phyloP scores from a whole-genome alignment of 2,329 filamentous ascomycete species.

The Drechslera avenae region DNA sequence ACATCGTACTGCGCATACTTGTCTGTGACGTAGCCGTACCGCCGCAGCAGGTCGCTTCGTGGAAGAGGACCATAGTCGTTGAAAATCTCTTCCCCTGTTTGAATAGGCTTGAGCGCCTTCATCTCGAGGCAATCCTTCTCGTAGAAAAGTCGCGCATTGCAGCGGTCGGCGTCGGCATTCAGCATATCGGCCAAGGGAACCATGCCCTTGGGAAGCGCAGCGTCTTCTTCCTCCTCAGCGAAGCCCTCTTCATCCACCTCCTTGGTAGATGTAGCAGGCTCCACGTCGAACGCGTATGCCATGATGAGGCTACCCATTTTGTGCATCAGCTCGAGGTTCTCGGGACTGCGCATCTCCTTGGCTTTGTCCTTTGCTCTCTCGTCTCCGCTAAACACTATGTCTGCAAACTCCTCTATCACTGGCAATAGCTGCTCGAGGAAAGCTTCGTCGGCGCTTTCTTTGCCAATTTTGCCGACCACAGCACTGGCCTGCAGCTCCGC shows the following conservation, averaged over 20 bases:
- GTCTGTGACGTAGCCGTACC: constrained; percentile 85
- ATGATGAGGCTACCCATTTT: constrained; percentile 87
- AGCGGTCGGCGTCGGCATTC: constrained; percentile 81
- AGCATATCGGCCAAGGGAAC: constrained; percentile 89
- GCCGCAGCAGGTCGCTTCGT: constrained; percentile 77
- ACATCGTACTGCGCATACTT: constrained; percentile 82
- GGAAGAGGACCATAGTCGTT: constrained; percentile 90
- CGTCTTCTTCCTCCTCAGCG: constrained; percentile 54
- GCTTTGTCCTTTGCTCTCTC: constrained; percentile 35
- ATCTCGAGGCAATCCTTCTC: constrained; percentile 68
- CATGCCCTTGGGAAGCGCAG: constrained; percentile 74
- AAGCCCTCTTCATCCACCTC: constrained; percentile 63
- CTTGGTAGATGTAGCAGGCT: constrained; percentile 52
- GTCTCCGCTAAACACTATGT: constrained; percentile 49
- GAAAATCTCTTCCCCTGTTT: constrained; percentile 74
- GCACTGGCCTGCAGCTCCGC: constrained; percentile 75
- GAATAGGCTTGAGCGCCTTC: constrained; percentile 70
- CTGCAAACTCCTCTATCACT: constrained; percentile 51
- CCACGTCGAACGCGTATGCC: constrained; percentile 89
- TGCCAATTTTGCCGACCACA: constrained; percentile 77
- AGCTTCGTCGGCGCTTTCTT: constrained; percentile 69
- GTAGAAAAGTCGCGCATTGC: constrained; percentile 72
- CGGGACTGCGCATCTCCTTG: constrained; percentile 51
- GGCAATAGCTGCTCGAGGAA: constrained; percentile 65
- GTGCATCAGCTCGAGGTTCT: constrained; percentile 67